These are phyloP conservation scores for Pythium dissimile DNA, from an alignment of 352 stramenopile species.

Conservation along the genomic window DNA sequence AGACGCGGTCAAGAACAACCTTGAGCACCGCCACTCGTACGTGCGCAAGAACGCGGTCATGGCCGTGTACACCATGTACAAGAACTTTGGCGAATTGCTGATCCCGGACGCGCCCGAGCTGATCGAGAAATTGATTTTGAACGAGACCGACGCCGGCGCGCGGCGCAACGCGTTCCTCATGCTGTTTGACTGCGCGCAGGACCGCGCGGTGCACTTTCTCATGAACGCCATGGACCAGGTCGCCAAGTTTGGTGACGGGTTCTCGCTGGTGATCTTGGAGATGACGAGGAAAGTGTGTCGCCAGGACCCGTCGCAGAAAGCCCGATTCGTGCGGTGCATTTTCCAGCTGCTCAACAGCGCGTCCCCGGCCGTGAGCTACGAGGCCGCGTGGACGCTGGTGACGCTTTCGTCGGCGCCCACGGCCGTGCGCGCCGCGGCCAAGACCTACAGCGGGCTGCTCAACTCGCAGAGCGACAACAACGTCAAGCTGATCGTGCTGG, in stretches of 20 bases:
- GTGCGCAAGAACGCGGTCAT: slow-evolving; percentile 99
- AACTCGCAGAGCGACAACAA: slow-evolving; percentile 99
- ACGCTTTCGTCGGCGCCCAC: slow-evolving; percentile 97
- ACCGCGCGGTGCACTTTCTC: slow-evolving; percentile 97
- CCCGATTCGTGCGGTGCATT: slow-evolving; percentile 98
- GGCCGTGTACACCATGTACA: slow-evolving; percentile 98
- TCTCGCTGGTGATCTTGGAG: slow-evolving; percentile 99
- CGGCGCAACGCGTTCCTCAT: slow-evolving; percentile 99
- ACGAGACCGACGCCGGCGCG: slow-evolving; percentile 93
- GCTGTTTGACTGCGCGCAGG: slow-evolving; percentile 98
- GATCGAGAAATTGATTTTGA: slow-evolving; percentile 94
- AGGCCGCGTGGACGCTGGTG: slow-evolving; percentile 99
- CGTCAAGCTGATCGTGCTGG: slow-evolving; percentile 99
- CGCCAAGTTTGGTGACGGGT: slow-evolving; percentile 95
- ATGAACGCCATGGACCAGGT: slow-evolving; percentile 96
- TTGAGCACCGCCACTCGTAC: slow-evolving; percentile 98
- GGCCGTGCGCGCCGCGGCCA: slow-evolving; percentile 94
- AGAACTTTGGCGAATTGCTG: slow-evolving; percentile 91
- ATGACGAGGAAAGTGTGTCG: slow-evolving; percentile 98
- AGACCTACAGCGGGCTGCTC: slow-evolving; percentile 97
- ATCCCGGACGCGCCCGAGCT: slow-evolving; percentile 98
- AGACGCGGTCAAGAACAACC: slow-evolving; percentile 93
- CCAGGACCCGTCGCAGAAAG: slow-evolving; percentile 97
- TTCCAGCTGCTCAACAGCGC: slow-evolving; percentile 96
- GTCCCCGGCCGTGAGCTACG: slow-evolving; percentile 94